Evolutionary conservation across 306 rosid species (phyloP).

Genomic region (Begonia fuchsioides): DNA sequence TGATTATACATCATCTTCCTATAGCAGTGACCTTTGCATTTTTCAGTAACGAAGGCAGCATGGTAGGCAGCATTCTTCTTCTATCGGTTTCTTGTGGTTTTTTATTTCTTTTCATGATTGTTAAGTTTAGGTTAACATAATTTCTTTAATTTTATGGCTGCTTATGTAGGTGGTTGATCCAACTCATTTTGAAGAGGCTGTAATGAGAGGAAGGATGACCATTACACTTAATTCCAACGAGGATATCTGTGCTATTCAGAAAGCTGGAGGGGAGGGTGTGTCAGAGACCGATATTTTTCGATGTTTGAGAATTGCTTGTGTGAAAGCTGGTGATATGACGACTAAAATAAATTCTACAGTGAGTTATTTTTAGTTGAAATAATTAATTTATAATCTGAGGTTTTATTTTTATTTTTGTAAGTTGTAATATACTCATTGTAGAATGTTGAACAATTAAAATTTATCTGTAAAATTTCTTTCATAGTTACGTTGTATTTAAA

Average conservation of each 20-base stretch:
- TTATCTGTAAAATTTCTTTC: too few relatives aligned
- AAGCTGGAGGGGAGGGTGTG: conserved; percentile 79
- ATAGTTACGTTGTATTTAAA: too few relatives aligned
- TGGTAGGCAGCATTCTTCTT: conserved; percentile 26
- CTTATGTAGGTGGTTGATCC: conserved; percentile 65
- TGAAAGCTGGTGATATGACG: conserved; percentile 68
- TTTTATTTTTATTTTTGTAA: too few relatives aligned
- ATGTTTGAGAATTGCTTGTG: conserved; percentile 74
- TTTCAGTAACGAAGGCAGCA: conserved; percentile 44
- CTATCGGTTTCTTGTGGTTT: conserved; percentile 3
- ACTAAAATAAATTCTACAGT: conserved; percentile 64
- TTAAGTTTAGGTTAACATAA: background rate
- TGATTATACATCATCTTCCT: conserved; percentile 85
- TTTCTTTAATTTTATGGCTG: conserved; percentile 4
- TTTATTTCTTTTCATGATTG: conserved; percentile 2
- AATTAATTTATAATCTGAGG: too few relatives aligned
- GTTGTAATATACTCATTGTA: too few relatives aligned
- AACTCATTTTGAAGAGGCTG: conserved; percentile 70
- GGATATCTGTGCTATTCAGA: conserved; percentile 85
- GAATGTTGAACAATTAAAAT: too few relatives aligned
- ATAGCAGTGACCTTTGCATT: conserved; percentile 85
- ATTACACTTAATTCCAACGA: conserved; percentile 68
- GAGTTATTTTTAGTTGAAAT: conserved; percentile 15
- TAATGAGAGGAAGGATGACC: conserved; percentile 90
- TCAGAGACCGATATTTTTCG: conserved; percentile 50